These are phyloP conservation scores for Candida suzukii DNA, from an alignment of 805 yeast genomes.

Conservation along the genomic window DNA sequence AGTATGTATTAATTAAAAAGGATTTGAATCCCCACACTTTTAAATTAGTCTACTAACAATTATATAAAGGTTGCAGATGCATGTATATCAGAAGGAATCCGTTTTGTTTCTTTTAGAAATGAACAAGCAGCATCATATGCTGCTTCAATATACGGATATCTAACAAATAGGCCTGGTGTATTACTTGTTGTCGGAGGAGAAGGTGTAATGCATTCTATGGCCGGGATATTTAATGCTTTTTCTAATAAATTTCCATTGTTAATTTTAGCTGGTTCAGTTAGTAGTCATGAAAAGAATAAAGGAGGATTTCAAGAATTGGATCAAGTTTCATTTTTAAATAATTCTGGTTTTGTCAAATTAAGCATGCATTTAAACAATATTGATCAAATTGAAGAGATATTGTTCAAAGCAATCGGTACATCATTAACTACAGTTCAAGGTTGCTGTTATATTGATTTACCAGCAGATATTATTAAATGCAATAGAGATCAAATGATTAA, in stretches of 20 bases:
- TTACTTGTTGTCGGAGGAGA: constrained; percentile 72
- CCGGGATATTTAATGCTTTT: constrained; percentile 59
- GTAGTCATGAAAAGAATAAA: constrained; percentile 37
- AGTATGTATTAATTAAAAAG: constrained; percentile 24
- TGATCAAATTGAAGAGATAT: constrained; percentile 28
- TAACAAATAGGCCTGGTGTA: constrained; percentile 61
- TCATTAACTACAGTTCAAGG: constrained; percentile 51
- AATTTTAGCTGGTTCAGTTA: constrained; percentile 57
- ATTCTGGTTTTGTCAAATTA: constrained; percentile 38
- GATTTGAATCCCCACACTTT: background rate
- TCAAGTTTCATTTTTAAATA: constrained; percentile 44
- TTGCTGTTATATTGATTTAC: constrained; percentile 54
- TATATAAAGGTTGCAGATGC: constrained; percentile 44
- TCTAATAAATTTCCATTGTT: constrained; percentile 60
- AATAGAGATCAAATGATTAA: background rate
- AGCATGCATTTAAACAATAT: constrained; percentile 26
- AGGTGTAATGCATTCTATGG: constrained; percentile 59
- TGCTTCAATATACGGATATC: constrained; percentile 62
- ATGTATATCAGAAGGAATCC: constrained; percentile 43
- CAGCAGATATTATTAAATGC: constrained; percentile 44
- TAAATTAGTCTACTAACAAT: constrained; percentile 2
- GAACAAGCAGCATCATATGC: constrained; percentile 76
- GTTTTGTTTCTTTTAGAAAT: constrained; percentile 56
- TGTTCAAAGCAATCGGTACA: constrained; percentile 40
- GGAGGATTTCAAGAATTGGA: constrained; percentile 73